Conservation (phyloP, 2,329 filamentous ascomycete genomes). For the Arachnopeziza araneosa region DNA sequence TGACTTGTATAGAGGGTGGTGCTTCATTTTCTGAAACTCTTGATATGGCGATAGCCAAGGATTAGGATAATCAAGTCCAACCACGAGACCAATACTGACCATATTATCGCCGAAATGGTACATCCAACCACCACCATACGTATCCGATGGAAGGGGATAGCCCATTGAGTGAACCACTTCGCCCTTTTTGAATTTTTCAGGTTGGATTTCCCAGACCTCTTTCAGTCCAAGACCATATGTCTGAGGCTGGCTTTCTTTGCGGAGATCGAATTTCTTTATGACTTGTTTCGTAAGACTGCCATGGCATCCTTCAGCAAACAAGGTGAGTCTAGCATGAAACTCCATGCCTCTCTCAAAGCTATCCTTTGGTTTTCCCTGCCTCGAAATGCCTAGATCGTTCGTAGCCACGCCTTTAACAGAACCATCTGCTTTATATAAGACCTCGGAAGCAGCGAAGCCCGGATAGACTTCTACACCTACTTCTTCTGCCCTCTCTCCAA, state of each 20-base stretch:
- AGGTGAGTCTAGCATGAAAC: conserved; percentile 85
- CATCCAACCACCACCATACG: conserved; percentile 98
- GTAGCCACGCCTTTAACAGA: conserved; percentile 92
- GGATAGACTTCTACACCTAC: conserved; percentile 93
- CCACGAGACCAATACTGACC: conserved; percentile 85
- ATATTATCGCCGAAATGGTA: conserved; percentile 99
- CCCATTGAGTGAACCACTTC: conserved; percentile 86
- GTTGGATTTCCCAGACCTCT: conserved; percentile 94
- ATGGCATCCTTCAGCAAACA: conserved; percentile 93
- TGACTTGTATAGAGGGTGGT: conserved; percentile 82
- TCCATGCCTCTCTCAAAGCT: conserved; percentile 97
- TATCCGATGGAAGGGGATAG: conserved; percentile 80
- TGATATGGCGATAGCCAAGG: conserved; percentile 93
- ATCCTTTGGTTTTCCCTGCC: conserved; percentile 80
- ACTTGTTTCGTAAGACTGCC: conserved; percentile 94
- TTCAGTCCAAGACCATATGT: conserved; percentile 94
- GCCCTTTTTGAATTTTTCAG: conserved; percentile 85
- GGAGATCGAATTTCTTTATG: conserved; percentile 86
- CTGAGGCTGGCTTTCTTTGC: conserved; percentile 84
- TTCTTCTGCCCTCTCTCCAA: conserved; percentile 94
- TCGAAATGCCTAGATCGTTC: conserved; percentile 82
- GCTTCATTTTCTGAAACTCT: conserved; percentile 98
- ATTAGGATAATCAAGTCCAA: conserved; percentile 92
- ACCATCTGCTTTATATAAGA: conserved; percentile 81
- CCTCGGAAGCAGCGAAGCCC: conserved; percentile 89